These are phyloP conservation scores for Yamadazyma trypodendri DNA, from an alignment of 1,139 yeast species.

Conservation along the genomic window DNA sequence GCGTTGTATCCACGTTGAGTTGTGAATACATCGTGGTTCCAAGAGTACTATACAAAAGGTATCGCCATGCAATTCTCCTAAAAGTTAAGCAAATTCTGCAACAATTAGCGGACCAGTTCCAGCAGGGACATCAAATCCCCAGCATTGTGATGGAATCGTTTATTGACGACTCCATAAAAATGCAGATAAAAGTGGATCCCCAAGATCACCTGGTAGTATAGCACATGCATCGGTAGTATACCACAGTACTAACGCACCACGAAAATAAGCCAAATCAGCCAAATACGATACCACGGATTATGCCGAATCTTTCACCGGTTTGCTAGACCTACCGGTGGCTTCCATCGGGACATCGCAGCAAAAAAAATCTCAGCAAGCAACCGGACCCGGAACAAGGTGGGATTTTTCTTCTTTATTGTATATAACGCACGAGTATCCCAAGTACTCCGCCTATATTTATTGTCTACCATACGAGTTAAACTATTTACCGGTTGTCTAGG, in stretches of 20 bases:
- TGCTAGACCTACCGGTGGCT: not conserved
- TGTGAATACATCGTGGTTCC: constrained; percentile 13
- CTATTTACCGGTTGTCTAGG: too few species aligned
- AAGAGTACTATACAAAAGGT: constrained; percentile 3
- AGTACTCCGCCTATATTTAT: too few species aligned
- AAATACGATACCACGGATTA: not conserved
- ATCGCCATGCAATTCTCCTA: constrained; percentile 3
- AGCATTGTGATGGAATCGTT: constrained; percentile 46
- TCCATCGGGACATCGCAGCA: not conserved
- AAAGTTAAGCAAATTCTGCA: constrained; percentile 9
- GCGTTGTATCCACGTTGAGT: constrained; percentile 4
- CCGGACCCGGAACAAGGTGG: not conserved
- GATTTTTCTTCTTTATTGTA: not conserved
- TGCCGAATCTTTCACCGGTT: not conserved
- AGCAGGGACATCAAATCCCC: constrained; percentile 35
- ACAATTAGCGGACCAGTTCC: constrained; percentile 6
- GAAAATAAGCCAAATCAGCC: not conserved
- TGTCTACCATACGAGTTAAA: too few species aligned
- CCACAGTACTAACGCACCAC: too few species aligned
- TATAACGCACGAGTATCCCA: too few species aligned
- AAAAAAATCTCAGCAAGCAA: not conserved
- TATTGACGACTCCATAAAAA: constrained; percentile 40
- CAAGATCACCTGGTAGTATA: constrained; percentile 25
- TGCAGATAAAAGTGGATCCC: constrained; percentile 46
- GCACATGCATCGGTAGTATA: not conserved